A percentile compares a stretch with the other conserved stretches of the same genome.
These are phyloP conservation scores for Trypanosoma caninum DNA, from an alignment of 208 protist genomes.

Conservation along the genomic window DNA sequence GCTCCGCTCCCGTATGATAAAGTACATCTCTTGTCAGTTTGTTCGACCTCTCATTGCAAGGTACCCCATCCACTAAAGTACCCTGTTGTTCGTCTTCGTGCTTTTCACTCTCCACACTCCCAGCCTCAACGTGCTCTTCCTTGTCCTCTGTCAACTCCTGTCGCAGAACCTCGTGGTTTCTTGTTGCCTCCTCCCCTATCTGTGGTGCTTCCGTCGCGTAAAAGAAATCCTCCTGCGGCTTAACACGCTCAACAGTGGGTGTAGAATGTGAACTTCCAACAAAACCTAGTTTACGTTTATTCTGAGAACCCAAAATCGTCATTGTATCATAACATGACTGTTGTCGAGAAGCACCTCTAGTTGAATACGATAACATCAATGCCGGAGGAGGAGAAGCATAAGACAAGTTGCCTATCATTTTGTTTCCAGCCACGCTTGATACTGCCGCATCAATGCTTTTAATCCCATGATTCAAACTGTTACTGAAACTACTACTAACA, in stretches of 20 bases:
- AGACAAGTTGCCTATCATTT: not conserved
- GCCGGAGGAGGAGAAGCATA: not conserved
- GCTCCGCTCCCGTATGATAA: too few relatives aligned
- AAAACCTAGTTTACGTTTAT: too few relatives aligned
- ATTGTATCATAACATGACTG: too few relatives aligned
- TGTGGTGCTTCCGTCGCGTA: too few relatives aligned
- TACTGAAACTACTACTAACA: conserved; percentile 3
- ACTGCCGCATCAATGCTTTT: not conserved
- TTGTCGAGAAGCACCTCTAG: too few relatives aligned
- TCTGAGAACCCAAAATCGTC: too few relatives aligned
- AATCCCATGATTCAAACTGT: not conserved
- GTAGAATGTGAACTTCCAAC: too few relatives aligned
- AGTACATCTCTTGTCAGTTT: too few relatives aligned
- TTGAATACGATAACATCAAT: too few relatives aligned
- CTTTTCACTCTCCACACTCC: not conserved
- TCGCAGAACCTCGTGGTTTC: not conserved
- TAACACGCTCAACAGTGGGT: too few relatives aligned
- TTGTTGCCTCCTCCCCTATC: too few relatives aligned
- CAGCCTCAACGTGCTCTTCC: not conserved
- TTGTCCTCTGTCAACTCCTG: not conserved
- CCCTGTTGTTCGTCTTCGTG: not conserved
- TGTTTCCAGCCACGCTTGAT: not conserved
- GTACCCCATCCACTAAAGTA: not conserved
- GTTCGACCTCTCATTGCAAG: not conserved
- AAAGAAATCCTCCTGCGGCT: too few relatives aligned